Conservation (phyloP, 176 grass and related monocot genomes). For the Phoenix roebelenii region DNA sequence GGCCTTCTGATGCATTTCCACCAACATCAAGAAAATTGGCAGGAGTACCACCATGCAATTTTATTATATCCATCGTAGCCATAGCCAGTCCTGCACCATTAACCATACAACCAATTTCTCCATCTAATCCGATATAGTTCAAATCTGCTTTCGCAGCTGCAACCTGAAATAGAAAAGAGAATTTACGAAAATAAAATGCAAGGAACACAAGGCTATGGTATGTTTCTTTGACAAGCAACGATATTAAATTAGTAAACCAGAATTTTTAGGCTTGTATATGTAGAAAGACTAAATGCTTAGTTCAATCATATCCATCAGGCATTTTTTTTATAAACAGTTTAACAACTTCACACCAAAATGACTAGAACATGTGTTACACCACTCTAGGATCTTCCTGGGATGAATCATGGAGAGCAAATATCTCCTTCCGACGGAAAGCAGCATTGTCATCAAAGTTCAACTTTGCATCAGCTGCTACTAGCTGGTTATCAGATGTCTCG, state of each 20-base stretch:
- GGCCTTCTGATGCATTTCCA: slow-evolving; percentile 90
- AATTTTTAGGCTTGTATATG: too few species aligned
- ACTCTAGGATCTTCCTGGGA: slow-evolving; percentile 98
- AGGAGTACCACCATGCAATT: slow-evolving; percentile 94
- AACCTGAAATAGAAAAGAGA: slow-evolving; percentile 18
- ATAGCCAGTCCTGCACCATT: slow-evolving; percentile 98
- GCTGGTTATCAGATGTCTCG: slow-evolving; percentile 80
- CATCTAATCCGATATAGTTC: slow-evolving; percentile 98
- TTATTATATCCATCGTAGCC: slow-evolving; percentile 99
- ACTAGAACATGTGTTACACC: slow-evolving; percentile 20
- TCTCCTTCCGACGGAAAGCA: slow-evolving; percentile 87
- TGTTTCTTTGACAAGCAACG: too few species aligned
- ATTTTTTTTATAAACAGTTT: too few species aligned
- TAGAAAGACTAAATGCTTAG: too few species aligned
- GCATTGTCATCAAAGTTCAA: slow-evolving; percentile 99
- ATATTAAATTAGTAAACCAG: too few species aligned
- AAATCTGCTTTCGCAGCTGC: slow-evolving; percentile 89
- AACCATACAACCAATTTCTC: slow-evolving; percentile 99
- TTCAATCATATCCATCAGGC: too few species aligned
- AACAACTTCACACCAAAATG: too few species aligned
- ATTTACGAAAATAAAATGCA: neutral
- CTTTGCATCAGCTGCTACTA: slow-evolving; percentile 97
- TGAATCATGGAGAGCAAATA: slow-evolving; percentile 84
- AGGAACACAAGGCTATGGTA: neutral
- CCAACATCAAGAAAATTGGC: slow-evolving; percentile 99